Conservation (phyloP, 2,329 filamentous ascomycete species). For the Thielaviopsis musarum region DNA sequence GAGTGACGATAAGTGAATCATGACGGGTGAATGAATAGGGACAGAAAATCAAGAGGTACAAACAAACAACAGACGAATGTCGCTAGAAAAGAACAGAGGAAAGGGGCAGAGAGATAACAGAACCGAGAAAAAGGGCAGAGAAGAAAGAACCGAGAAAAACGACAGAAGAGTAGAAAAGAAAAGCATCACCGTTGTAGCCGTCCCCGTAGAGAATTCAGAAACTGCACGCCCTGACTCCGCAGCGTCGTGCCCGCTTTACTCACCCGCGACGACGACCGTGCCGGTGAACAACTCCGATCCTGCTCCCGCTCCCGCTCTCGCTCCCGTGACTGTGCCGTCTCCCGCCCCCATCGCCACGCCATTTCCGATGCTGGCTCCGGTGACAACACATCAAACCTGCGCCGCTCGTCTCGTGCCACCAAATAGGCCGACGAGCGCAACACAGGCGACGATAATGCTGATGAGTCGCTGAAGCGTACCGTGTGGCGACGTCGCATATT, state of each 20-base stretch:
- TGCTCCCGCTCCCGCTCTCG: background rate
- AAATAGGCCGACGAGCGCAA: too few species aligned
- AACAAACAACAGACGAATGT: constrained; percentile 14
- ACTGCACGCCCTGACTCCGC: constrained; percentile 2
- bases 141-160: background rate
- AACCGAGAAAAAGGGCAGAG: background rate
- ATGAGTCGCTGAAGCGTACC: too few species aligned
- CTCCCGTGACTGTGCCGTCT: background rate
- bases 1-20: constrained; percentile 19
- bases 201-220: constrained; percentile 6
- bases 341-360: background rate
- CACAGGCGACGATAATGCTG: too few species aligned
- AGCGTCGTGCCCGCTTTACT: background rate
- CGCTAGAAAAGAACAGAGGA: constrained; percentile 4
- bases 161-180: background rate
- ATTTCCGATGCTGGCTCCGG: background rate
- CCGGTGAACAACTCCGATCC: background rate
- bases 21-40: constrained; percentile 10
- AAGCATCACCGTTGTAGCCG: constrained; percentile 1
- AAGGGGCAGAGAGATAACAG: background rate
- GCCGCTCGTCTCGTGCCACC: too few species aligned
- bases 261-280: background rate
- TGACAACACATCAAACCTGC: too few species aligned
- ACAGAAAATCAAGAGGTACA: constrained; percentile 15
- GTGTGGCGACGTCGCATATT: too few species aligned